These are phyloP conservation scores for Myriosclerotinia scirpicola DNA, from an alignment of 2,329 filamentous ascomycete genomes.

Conservation along the genomic window DNA sequence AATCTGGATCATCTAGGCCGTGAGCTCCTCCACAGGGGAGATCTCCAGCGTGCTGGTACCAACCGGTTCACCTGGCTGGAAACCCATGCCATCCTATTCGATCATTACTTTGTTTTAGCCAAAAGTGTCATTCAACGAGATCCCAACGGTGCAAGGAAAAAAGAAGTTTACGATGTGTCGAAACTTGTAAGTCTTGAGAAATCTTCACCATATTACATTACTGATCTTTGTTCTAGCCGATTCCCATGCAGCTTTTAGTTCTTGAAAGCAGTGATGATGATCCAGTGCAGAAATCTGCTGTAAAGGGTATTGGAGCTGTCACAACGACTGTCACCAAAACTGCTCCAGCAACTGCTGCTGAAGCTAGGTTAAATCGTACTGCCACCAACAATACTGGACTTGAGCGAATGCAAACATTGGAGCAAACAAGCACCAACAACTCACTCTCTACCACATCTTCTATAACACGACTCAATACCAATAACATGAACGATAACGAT, in stretches of 20 bases:
- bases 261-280: conserved; percentile 92
- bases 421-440: conserved; percentile 66
- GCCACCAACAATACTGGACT: conserved; percentile 38
- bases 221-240: conserved; percentile 65
- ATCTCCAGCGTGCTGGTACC: conserved; percentile 83
- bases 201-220: conserved; percentile 21
- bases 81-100: conserved; percentile 89
- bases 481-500: conserved; percentile 49
- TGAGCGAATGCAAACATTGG: conserved; percentile 55
- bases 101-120: conserved; percentile 92
- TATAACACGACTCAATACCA: conserved; percentile 48
- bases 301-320: conserved; percentile 58
- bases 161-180: conserved; percentile 85
- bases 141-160: conserved; percentile 69
- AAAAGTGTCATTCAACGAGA: conserved; percentile 72
- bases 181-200: conserved; percentile 63
- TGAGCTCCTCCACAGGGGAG: conserved; percentile 84
- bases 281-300: conserved; percentile 74
- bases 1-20: conserved; percentile 93
- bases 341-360: conserved; percentile 60
- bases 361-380: conserved; percentile 49
- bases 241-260: conserved; percentile 93
- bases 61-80: conserved; percentile 93
- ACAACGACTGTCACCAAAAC: conserved; percentile 58
- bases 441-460: conserved; percentile 57